Evolutionary conservation across 148 eudicot genomes (phyloP).

Genomic region (Fallopia convolvulus): DNA sequence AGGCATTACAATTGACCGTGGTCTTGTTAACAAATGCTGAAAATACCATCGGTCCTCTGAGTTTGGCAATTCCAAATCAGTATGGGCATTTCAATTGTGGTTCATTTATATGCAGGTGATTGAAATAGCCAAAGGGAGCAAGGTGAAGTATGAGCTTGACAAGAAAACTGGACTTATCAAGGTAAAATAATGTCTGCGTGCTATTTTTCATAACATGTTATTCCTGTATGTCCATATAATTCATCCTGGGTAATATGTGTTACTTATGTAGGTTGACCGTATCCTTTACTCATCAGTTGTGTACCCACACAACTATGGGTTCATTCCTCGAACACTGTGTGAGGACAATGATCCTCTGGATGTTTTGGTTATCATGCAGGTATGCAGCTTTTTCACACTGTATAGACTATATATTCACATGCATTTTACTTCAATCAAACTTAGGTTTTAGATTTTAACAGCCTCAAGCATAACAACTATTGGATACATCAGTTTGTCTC

Average conservation of each 20-base stretch:
- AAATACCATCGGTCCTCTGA: not conserved
- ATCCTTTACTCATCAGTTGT: conserved; percentile 77
- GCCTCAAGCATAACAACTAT: not conserved
- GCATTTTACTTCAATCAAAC: not conserved
- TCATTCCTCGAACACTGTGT: conserved; percentile 71
- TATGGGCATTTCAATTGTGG: not conserved
- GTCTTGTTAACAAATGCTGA: not conserved
- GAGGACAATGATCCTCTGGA: conserved; percentile 80
- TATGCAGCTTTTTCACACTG: conserved; percentile 10
- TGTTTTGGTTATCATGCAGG: conserved; percentile 88
- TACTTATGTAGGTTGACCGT: conserved; percentile 61
- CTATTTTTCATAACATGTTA: not conserved
- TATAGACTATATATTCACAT: not conserved
- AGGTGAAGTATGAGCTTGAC: conserved; percentile 80
- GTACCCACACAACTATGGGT: conserved; percentile 76
- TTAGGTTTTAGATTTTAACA: not conserved
- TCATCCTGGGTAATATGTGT: not conserved
- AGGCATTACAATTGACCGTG: not conserved
- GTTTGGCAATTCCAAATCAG: not conserved
- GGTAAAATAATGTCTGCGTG: conserved; percentile 25
- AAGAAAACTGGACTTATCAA: conserved; percentile 75
- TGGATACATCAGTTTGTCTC: not conserved
- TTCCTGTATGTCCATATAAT: not conserved
- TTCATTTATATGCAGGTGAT: conserved; percentile 44
- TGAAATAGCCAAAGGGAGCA: conserved; percentile 71